phyloP scores from a whole-genome alignment of 140 eudicot species.

The Oenanthe javanica region DNA sequence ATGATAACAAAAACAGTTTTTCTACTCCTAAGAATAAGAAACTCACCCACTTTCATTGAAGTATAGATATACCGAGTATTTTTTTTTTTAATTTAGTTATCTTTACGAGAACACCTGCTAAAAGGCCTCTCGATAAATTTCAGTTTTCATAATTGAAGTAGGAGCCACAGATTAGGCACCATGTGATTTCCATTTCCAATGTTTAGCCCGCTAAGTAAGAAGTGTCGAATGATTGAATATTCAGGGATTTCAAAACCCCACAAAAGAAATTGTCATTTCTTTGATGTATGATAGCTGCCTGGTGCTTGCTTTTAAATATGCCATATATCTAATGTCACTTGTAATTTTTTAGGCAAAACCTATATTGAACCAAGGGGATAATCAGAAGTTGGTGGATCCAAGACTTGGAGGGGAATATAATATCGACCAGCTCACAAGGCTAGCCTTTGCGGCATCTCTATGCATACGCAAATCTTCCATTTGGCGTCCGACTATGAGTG shows the following conservation, averaged over 20 bases:
- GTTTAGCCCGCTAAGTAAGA: slow-evolving; percentile 9
- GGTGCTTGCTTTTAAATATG: background rate
- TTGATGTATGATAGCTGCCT: slow-evolving; percentile 8
- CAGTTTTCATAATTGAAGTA: background rate
- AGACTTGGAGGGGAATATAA: slow-evolving; percentile 64
- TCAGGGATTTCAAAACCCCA: background rate
- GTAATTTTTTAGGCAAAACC: slow-evolving; percentile 68
- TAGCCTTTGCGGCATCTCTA: slow-evolving; percentile 79
- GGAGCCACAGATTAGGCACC: slow-evolving; percentile 9
- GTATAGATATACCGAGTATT: background rate
- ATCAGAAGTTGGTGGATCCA: slow-evolving; percentile 57
- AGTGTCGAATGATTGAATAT: slow-evolving; percentile 4
- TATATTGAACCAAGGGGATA: slow-evolving; percentile 49
- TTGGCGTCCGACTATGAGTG: slow-evolving; percentile 97
- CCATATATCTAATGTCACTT: background rate
- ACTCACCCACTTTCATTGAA: too few relatives aligned
- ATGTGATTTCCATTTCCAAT: slow-evolving; percentile 1
- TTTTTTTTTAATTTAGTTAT: background rate
- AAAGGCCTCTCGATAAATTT: background rate
- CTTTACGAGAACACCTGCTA: background rate
- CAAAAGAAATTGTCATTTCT: slow-evolving; percentile 4
- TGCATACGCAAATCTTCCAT: slow-evolving; percentile 79
- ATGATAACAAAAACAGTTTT: background rate
- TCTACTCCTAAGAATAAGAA: background rate
- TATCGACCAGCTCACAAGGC: slow-evolving; percentile 38